A percentile compares a stretch with the other conserved stretches of the same genome.
phyloP scores from a whole-genome alignment of 1,284 basidiomycete genomes.

The Fomitiporia mediterranea region DNA sequence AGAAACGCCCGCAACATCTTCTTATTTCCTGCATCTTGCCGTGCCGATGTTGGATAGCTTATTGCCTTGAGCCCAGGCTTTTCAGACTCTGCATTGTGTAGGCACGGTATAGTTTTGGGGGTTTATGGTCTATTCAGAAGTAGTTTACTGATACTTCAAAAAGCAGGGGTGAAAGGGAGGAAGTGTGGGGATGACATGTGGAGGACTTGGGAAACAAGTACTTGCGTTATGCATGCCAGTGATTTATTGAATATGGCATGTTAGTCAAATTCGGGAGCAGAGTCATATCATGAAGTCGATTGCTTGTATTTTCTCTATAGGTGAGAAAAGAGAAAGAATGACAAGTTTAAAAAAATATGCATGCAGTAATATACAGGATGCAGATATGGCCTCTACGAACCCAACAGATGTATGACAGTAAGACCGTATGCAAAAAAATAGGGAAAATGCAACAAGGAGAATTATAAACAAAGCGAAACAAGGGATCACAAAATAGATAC shows the following conservation, averaged over 20 bases:
- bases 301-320: background rate
- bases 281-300: too few species aligned
- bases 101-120: slow-evolving; percentile 75
- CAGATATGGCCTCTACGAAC: background rate
- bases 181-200: slow-evolving; percentile 38
- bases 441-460: background rate
- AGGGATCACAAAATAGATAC: background rate
- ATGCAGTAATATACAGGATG: background rate
- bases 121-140: slow-evolving; percentile 84
- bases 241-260: slow-evolving; percentile 75
- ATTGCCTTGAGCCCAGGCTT: slow-evolving; percentile 82
- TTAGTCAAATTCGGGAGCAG: too few species aligned
- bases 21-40: slow-evolving; percentile 94
- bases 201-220: slow-evolving; percentile 42
- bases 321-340: background rate
- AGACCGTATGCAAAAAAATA: background rate
- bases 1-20: slow-evolving; percentile 92
- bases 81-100: slow-evolving; percentile 63
- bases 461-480: background rate
- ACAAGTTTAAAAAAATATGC: background rate
- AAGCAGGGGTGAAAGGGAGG: slow-evolving; percentile 22
- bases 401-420: background rate
- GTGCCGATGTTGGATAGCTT: slow-evolving; percentile 88
- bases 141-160: slow-evolving; percentile 82
- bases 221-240: slow-evolving; percentile 58